A percentile compares a stretch with the other conserved stretches of the same genome.
phyloP scores from a whole-genome alignment of 176 grass and related monocot genomes.

The Juncus inflexus region DNA sequence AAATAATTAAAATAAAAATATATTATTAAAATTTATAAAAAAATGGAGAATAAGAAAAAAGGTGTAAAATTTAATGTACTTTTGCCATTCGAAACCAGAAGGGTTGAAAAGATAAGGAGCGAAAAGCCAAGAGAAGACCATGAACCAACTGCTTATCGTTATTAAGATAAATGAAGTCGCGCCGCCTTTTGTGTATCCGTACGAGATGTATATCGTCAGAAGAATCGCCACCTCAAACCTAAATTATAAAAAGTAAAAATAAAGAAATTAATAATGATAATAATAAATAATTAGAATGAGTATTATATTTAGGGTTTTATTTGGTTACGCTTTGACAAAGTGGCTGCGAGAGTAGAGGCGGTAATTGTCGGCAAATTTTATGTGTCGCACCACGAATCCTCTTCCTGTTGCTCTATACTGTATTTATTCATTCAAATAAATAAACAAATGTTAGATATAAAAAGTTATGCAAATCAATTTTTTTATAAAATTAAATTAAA shows the following conservation, averaged over 20 bases:
- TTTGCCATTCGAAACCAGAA: constrained; percentile 99
- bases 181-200: constrained; percentile 77
- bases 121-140: constrained; percentile 93
- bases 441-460: constrained; percentile 26
- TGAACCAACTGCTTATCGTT: constrained; percentile 89
- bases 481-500: no score
- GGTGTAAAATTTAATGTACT: constrained; percentile 44
- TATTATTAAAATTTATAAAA: neutral
- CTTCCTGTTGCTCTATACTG: constrained; percentile 94
- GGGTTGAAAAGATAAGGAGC: constrained; percentile 99
- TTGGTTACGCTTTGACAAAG: constrained; percentile 94
- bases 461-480: neutral
- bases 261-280: constrained; percentile 22
- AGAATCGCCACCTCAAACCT: constrained; percentile 92
- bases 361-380: constrained; percentile 96
- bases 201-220: constrained; percentile 83
- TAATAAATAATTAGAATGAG: constrained; percentile 19
- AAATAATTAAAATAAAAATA: constrained; percentile 11
- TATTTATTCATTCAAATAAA: constrained; percentile 17
- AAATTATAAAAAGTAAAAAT: constrained; percentile 32
- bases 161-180: constrained; percentile 84
- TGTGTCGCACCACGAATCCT: constrained; percentile 95
- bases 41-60: neutral
- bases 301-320: neutral
- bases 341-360: constrained; percentile 91